Evolutionary conservation across 2,329 filamentous ascomycete species (phyloP).

Genomic region (Fusarium sp.): DNA sequence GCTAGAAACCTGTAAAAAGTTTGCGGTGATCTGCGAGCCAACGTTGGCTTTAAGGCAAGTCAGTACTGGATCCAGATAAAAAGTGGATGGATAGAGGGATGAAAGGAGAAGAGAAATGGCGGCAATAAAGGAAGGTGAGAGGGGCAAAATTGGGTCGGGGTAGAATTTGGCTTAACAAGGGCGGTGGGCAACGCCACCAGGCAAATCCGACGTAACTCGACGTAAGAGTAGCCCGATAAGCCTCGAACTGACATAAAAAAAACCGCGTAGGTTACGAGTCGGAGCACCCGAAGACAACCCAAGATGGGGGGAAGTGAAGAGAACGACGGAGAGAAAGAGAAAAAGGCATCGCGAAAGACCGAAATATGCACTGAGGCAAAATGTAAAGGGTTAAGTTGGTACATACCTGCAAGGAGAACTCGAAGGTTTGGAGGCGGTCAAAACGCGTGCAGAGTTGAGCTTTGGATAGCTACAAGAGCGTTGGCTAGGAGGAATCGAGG

Average conservation of each 20-base stretch:
- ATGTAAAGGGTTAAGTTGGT: background rate
- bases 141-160: slow-evolving; percentile 45
- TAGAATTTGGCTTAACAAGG: slow-evolving; percentile 42
- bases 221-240: slow-evolving; percentile 29
- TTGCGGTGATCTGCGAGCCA: slow-evolving; percentile 40
- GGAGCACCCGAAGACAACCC: background rate
- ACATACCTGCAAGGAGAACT: slow-evolving; percentile 43
- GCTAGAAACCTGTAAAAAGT: slow-evolving; percentile 16
- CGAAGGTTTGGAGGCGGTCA: slow-evolving; percentile 42
- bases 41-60: slow-evolving; percentile 35
- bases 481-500: slow-evolving; percentile 19
- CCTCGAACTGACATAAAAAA: slow-evolving; percentile 18
- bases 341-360: background rate
- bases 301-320: background rate
- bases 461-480: slow-evolving; percentile 26
- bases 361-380: background rate
- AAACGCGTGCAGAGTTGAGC: slow-evolving; percentile 37
- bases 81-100: slow-evolving; percentile 20
- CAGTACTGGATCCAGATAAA: slow-evolving; percentile 28
- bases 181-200: slow-evolving; percentile 47
- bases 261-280: slow-evolving; percentile 14
- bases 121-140: slow-evolving; percentile 31
- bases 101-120: slow-evolving; percentile 32
- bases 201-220: slow-evolving; percentile 43
- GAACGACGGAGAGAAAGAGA: background rate